Conservation (phyloP, 139 green algal species). For the Astrephomene gubernaculifera region DNA sequence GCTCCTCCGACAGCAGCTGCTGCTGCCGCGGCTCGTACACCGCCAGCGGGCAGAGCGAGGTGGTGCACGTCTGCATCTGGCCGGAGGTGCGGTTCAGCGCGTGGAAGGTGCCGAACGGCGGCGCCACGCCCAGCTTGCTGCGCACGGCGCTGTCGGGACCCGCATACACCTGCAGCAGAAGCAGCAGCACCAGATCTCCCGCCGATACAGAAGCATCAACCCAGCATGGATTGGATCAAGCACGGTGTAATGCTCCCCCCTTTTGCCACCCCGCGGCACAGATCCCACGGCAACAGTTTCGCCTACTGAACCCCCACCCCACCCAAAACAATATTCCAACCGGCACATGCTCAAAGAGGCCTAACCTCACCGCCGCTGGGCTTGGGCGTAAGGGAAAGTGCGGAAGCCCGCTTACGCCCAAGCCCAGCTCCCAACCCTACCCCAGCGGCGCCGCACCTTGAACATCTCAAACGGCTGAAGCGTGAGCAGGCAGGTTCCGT, state of each 20-base stretch:
- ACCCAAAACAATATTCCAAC: background rate
- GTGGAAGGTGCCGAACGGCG: background rate
- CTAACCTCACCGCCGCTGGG: too few relatives aligned
- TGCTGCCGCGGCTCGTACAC: background rate
- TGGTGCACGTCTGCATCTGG: background rate
- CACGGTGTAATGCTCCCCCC: background rate
- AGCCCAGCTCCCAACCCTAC: background rate
- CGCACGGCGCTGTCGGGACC: background rate
- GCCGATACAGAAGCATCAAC: too few relatives aligned
- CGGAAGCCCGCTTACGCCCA: too few relatives aligned
- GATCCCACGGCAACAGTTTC: background rate
- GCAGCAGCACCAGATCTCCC: background rate
- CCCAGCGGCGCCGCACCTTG: constrained; percentile 1
- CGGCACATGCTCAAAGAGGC: too few relatives aligned
- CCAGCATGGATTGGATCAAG: too few relatives aligned
- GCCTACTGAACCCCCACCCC: background rate
- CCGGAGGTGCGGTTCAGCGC: constrained; percentile 15
- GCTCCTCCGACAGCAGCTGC: too few relatives aligned
- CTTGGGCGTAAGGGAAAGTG: too few relatives aligned
- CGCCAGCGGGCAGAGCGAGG: background rate
- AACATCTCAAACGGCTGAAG: background rate
- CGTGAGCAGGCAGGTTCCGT: constrained; percentile 5
- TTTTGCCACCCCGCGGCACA: background rate
- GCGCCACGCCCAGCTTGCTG: background rate
- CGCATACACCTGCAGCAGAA: background rate